A percentile compares a stretch with the other conserved stretches of the same genome.
These are phyloP conservation scores for Aspergillus incahuasiensis DNA, from an alignment of 495 filamentous ascomycete species.

Conservation along the genomic window DNA sequence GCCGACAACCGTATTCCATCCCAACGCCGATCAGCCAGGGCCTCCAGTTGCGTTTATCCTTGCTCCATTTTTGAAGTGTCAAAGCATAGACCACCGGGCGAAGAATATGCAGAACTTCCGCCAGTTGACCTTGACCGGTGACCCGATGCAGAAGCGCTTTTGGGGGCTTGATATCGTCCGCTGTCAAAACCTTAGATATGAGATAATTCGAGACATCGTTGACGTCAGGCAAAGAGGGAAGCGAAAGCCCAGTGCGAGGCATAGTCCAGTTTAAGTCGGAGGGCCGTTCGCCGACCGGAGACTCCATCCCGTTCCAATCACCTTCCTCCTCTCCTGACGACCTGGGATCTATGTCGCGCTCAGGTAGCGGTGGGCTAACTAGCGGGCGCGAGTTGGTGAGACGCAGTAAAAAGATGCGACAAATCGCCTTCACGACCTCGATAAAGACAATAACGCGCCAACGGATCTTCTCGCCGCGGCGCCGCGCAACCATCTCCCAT, in stretches of 20 bases:
- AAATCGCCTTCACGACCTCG: slow-evolving; percentile 82
- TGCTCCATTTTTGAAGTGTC: slow-evolving; percentile 65
- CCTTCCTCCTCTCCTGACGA: slow-evolving; percentile 52
- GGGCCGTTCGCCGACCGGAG: slow-evolving; percentile 41
- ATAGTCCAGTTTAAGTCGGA: slow-evolving; percentile 72
- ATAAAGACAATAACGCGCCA: slow-evolving; percentile 89
- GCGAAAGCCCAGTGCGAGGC: slow-evolving; percentile 81
- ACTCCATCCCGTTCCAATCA: slow-evolving; percentile 47
- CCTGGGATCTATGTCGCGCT: slow-evolving; percentile 68
- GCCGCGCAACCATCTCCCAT: slow-evolving; percentile 82
- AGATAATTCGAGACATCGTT: slow-evolving; percentile 80
- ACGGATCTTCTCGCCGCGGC: slow-evolving; percentile 72
- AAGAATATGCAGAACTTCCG: slow-evolving; percentile 87
- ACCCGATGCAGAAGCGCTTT: slow-evolving; percentile 70
- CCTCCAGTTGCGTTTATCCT: slow-evolving; percentile 65
- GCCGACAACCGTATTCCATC: slow-evolving; percentile 81
- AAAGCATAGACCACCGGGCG: slow-evolving; percentile 85
- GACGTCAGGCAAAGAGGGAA: slow-evolving; percentile 75
- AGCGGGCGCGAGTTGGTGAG: slow-evolving; percentile 83
- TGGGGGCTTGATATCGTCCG: slow-evolving; percentile 93
- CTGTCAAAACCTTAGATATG: slow-evolving; percentile 84
- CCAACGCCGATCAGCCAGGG: slow-evolving; percentile 88
- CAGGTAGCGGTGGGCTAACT: slow-evolving; percentile 78
- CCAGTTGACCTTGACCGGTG: slow-evolving; percentile 65
- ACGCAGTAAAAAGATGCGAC: slow-evolving; percentile 73